Evolutionary conservation across 1,139 yeast genomes (phyloP), one percentile per base, ranked within the genome.

Genomic region (Pichia terricola): DNA sequence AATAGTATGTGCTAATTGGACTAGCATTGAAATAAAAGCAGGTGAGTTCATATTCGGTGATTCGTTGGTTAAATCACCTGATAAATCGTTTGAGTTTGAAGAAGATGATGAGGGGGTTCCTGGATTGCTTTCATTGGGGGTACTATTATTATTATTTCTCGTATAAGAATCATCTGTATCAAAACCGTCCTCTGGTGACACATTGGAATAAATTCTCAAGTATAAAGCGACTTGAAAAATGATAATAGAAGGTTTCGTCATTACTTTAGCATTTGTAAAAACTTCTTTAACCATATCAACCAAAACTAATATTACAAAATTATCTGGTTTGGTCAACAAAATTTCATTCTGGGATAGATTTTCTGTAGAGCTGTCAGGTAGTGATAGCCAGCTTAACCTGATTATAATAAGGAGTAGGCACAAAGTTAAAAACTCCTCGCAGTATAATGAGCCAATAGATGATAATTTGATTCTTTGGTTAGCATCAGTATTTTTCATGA

Each of bases 351-450:
- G 42, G 1, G 61, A 52, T 28, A 60, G 38, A 8, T 48, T 7
- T 5, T 34, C 25, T 6, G 11, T 6, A n/a, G 6, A 5, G 8
- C 11, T 51, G 6, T 50, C 51, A 2, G 78, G 77, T 42, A 73
- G 53, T 0, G 77, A 69, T 41, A 72, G 55, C 74, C 77, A 73
- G 32, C 75, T 67, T 26, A 75, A 53, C 50, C 79, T 62, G 37
- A 74, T 53, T 10, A 75, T 66, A n/a, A 75, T 65, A 34, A 74
- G 58, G 41, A 72, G 52, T 4, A 73, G 65, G 39, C 77, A 75
- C 16, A 72, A 49, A 8, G 45, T 60, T 40, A 62, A 48, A 41
- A 63, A 62, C 38, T 62, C 66, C 40, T 62, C 66, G 49, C 63
- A 56, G 46, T 60, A 61, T 42, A 60, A 59, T n/a, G 58, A 51